Conservation (phyloP, 2,329 filamentous ascomycete genomes). For the Phoma sp. region DNA sequence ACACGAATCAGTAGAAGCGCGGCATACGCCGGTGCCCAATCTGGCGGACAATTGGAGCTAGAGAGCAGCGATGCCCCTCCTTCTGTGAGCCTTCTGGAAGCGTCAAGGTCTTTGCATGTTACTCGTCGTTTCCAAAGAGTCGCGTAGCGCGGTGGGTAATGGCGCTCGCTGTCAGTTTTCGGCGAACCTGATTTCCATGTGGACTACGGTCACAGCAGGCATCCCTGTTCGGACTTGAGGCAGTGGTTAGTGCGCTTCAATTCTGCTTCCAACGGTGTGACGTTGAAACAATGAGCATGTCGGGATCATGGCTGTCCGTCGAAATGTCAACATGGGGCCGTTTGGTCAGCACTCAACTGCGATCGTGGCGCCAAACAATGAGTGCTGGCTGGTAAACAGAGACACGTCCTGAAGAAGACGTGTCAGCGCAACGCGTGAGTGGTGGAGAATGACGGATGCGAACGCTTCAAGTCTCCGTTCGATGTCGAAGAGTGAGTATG, state of each 20-base stretch:
- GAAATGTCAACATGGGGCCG: constrained; percentile 21
- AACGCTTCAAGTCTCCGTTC: constrained; percentile 2
- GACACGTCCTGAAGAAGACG: constrained; percentile 8
- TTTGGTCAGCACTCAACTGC: constrained; percentile 30
- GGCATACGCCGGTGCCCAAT: constrained; percentile 6
- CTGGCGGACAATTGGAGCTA: constrained; percentile 16
- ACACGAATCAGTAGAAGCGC: constrained; percentile 10
- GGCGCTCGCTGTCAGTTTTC: constrained; percentile 5
- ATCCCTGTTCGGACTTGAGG: constrained; percentile 24
- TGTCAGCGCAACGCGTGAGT: constrained; percentile 8
- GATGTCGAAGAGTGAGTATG: constrained; percentile 5
- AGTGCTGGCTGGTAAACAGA: constrained; percentile 21
- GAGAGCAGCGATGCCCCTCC: constrained; percentile 13
- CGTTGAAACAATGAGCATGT: constrained; percentile 38
- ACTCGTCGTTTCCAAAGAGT: constrained; percentile 26
- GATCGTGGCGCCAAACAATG: constrained; percentile 32
- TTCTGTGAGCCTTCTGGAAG: constrained; percentile 28
- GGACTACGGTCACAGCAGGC: constrained; percentile 24
- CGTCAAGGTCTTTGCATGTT: constrained; percentile 20
- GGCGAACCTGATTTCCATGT: constrained; percentile 25
- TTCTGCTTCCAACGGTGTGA: constrained; percentile 33
- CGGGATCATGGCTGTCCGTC: constrained; percentile 28
- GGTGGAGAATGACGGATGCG: constrained; percentile 1
- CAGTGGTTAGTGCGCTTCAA: constrained; percentile 25
- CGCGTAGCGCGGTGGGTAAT: constrained; percentile 26